Base-by-base conservation (phyloP, 768 basidiomycete species). In the Calocera viscosa region DNA sequence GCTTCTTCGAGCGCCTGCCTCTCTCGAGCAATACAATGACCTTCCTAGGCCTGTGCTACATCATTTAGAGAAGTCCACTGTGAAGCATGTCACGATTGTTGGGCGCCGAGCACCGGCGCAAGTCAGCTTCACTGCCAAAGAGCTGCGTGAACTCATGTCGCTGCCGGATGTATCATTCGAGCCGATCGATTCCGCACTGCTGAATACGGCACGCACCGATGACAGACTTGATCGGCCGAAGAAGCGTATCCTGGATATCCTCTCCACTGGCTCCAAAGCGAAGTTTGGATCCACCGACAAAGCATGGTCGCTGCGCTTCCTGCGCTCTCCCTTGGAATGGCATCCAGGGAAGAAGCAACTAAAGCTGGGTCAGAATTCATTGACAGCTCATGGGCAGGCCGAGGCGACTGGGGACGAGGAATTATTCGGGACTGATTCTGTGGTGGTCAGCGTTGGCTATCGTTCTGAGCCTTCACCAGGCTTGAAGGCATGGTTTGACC, bases 81-180 rank as follows among this genome's bases (percentile, higher is more conserved):
- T 98, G 34, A 79, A 82, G 71, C 88, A 89, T 67, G 86, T 99
- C 43, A 86, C 87, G 16, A 90, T 94, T 63, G 80, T 96, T 28
- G 94, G 85, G 0, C 81, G 95, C 60, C 83, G 95, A 14, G 94
- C 95, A 0, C 92, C 92, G 0, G 81, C 87, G 7, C 88, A 97
- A 73, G 92, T 90, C 1, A 87, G 91, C 0, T 95, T 94, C 73
- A 93, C 94, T 2, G 86, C 88, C 35, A 97, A 97, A 75, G 95
- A 99, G 75, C 81, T 96, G 2, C 80, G 95, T 26, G 95, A 98
- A 77, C 82, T 97, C 80, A 74, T 84, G 71, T 74, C 74, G 32
- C 75, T 91, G 74, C 81, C 83, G 0, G 83, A 86, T 60, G 85
- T 85, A 0, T 79, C 84, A 28, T 86, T 94, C 82, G 75, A 80